Percentiles rank a stretch among this genome's conserved stretches.
phyloP scores from a whole-genome alignment of 2,329 filamentous ascomycete species.

The Tympanopsis confertula region DNA sequence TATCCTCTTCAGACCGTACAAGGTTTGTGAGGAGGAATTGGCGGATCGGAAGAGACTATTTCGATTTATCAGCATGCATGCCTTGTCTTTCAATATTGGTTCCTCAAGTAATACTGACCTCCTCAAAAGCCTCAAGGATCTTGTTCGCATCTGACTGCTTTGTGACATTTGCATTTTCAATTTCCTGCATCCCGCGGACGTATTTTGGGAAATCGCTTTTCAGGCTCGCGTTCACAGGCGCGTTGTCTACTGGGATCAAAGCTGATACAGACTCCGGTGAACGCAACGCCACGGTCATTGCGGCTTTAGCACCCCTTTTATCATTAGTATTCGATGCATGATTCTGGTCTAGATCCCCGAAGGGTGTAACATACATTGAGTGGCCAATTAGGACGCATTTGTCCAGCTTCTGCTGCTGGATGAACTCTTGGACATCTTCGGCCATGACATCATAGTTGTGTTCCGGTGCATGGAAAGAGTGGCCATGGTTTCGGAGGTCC shows the following conservation, averaged over 20 bases:
- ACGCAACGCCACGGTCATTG: constrained; percentile 47
- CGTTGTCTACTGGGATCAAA: constrained; percentile 51
- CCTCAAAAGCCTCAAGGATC: constrained; percentile 41
- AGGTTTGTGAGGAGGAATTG: constrained; percentile 58
- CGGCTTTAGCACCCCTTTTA: constrained; percentile 43
- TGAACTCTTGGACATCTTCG: constrained; percentile 44
- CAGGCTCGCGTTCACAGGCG: constrained; percentile 47
- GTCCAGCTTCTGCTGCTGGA: constrained; percentile 34
- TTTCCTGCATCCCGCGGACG: constrained; percentile 44
- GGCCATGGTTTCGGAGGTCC: constrained; percentile 53
- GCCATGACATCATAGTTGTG: constrained; percentile 48
- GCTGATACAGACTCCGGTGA: constrained; percentile 34
- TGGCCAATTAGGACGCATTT: constrained; percentile 47
- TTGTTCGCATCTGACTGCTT: constrained; percentile 43
- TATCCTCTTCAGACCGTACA: constrained; percentile 27
- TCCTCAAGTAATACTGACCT: constrained; percentile 21
- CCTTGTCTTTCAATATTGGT: no score
- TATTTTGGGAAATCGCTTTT: constrained; percentile 46
- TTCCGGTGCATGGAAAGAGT: constrained; percentile 40
- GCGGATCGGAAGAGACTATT: constrained; percentile 38
- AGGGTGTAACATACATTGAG: constrained; percentile 36
- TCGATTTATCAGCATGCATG: no score
- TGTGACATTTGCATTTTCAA: constrained; percentile 36
- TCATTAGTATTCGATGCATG: not conserved
- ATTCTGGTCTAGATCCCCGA: no score